phyloP scores from a whole-genome alignment of 2,329 filamentous ascomycete genomes.

The Ilyonectria destructans region DNA sequence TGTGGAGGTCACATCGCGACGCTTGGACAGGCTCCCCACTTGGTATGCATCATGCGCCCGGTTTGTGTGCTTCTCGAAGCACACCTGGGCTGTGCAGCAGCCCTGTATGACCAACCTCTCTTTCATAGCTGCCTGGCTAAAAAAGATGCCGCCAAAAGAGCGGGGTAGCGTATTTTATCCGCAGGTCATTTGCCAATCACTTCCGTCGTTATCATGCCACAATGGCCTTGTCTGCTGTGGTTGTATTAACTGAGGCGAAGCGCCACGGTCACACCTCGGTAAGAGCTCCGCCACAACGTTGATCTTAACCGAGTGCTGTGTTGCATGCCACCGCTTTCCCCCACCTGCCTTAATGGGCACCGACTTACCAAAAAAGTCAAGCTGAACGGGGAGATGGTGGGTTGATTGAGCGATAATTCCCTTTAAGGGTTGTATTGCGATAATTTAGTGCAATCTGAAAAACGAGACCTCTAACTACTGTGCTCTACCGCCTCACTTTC shows the following conservation, averaged over 20 bases:
- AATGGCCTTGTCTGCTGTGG: not conserved
- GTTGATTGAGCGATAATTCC: no score
- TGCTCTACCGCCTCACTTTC: constrained; percentile 7
- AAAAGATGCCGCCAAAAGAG: not conserved
- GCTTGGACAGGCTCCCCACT: not conserved
- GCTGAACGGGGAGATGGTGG: no score
- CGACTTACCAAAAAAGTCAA: no score
- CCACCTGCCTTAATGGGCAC: no score
- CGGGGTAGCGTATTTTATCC: not conserved
- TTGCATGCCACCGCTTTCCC: no score
- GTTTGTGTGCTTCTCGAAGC: not conserved
- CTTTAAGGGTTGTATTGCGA: no score
- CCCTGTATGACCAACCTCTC: not conserved
- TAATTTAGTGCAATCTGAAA: not conserved
- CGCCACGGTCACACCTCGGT: not conserved
- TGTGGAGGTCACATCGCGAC: not conserved
- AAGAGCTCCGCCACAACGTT: not conserved
- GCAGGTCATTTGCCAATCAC: not conserved
- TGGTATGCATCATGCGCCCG: not conserved
- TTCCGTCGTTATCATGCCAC: not conserved
- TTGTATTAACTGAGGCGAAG: not conserved
- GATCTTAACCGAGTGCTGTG: no score
- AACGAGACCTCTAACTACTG: not conserved
- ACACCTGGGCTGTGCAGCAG: not conserved
- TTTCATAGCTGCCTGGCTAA: not conserved